Evolutionary conservation across 805 yeast genomes (phyloP).

Genomic region (Ogataea wickerhamii): DNA sequence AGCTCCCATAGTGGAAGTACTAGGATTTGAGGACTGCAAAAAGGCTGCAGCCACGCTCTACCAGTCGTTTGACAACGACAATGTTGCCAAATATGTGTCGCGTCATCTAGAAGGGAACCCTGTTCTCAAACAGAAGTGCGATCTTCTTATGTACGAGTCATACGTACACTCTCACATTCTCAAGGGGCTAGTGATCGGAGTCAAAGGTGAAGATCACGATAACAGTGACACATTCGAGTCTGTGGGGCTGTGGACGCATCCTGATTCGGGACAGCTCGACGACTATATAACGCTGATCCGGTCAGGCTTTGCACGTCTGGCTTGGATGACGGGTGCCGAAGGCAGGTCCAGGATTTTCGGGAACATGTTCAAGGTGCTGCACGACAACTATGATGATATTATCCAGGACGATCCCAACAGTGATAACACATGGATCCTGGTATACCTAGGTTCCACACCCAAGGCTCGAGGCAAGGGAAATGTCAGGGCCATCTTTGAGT

Average conservation of each 20-base stretch:
- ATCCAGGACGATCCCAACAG: constrained; percentile 36
- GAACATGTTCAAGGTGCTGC: constrained; percentile 49
- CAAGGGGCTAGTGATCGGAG: constrained; percentile 48
- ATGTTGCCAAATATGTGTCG: constrained; percentile 31
- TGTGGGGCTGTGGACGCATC: constrained; percentile 52
- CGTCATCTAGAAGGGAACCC: constrained; percentile 34
- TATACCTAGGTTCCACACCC: constrained; percentile 35
- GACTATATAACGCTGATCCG: constrained; percentile 45
- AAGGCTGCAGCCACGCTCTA: constrained; percentile 35
- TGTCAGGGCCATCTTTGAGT: constrained; percentile 46
- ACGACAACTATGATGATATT: constrained; percentile 44
- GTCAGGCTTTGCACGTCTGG: constrained; percentile 50
- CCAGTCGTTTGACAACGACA: constrained; percentile 33
- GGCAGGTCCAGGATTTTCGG: constrained; percentile 49
- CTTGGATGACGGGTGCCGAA: constrained; percentile 44
- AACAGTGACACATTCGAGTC: constrained; percentile 41
- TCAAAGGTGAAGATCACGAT: constrained; percentile 41
- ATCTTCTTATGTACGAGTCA: constrained; percentile 45
- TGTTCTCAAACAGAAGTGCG: constrained; percentile 30
- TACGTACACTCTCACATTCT: constrained; percentile 48
- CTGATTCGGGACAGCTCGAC: constrained; percentile 43
- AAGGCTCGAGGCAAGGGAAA: constrained; percentile 56
- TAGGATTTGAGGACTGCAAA: constrained; percentile 27
- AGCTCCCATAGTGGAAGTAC: constrained; percentile 26
- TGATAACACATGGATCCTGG: constrained; percentile 31